Conservation (phyloP, 2,329 filamentous ascomycete genomes). For the Chaetomium olivaceum region DNA sequence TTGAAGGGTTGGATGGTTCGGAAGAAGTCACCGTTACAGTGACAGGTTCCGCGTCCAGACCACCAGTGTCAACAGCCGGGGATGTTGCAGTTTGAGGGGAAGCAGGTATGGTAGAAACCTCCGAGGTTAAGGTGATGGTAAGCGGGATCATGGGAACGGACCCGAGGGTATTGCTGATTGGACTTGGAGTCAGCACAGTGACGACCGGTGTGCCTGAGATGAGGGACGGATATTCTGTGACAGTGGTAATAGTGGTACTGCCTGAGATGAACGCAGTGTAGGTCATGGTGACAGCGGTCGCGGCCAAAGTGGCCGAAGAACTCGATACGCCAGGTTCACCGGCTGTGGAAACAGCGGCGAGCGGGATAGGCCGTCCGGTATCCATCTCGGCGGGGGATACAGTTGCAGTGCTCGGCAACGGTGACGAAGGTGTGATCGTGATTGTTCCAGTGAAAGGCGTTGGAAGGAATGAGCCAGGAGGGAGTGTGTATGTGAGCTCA, state of each 20-base stretch:
- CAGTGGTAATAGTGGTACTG: neutral
- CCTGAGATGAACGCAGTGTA: neutral
- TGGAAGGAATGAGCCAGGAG: conserved; percentile 17
- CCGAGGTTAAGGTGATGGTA: neutral
- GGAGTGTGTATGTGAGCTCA: conserved; percentile 29
- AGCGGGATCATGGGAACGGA: neutral
- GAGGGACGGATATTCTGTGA: neutral
- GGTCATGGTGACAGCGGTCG: neutral
- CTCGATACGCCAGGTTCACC: neutral
- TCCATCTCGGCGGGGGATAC: too few species aligned
- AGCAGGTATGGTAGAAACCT: neutral
- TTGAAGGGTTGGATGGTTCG: neutral
- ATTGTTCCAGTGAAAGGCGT: conserved; percentile 28
- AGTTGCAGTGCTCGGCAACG: neutral
- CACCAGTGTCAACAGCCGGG: neutral
- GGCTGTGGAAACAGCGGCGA: neutral
- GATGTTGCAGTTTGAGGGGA: neutral
- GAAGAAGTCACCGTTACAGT: neutral
- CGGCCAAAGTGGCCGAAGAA: neutral
- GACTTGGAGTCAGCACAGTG: neutral
- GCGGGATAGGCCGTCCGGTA: neutral
- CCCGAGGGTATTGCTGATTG: neutral
- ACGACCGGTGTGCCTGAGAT: neutral
- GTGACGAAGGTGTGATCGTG: conserved; percentile 25
- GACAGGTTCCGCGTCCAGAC: neutral